Evolutionary conservation across 352 stramenopile genomes (phyloP).

Genomic region (Saprolegnia diclina): DNA sequence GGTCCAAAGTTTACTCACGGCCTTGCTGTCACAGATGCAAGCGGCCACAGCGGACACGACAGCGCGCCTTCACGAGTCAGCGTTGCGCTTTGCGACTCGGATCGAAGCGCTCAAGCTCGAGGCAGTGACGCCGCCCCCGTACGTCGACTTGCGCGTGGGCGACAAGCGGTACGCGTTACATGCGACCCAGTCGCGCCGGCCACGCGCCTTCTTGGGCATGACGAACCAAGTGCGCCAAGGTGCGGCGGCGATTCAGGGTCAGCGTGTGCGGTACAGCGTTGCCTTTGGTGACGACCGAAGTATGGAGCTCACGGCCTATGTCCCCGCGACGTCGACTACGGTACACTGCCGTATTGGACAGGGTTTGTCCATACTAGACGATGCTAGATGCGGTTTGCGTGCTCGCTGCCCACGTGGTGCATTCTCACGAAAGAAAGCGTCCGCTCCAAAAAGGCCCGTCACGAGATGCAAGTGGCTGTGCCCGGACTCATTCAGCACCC

Average conservation of each 20-base stretch:
- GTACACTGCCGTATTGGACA: not conserved
- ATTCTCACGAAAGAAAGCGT: conserved; percentile 2
- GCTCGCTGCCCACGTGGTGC: conserved; percentile 3
- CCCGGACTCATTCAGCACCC: not conserved
- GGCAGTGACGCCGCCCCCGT: not conserved
- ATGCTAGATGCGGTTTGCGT: not conserved
- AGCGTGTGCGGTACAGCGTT: conserved; percentile 18
- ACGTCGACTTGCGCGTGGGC: not conserved
- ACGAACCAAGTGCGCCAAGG: not conserved
- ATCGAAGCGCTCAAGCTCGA: not conserved
- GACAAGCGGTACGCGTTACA: not conserved
- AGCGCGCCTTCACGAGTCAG: no score
- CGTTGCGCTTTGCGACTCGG: not conserved
- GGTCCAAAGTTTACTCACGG: not conserved
- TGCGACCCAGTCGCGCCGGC: not conserved
- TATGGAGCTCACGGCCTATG: not conserved
- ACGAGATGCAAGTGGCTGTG: conserved; percentile 2
- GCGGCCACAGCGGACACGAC: not conserved
- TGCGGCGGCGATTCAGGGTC: not conserved
- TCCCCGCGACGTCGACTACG: not conserved
- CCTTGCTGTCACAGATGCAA: not conserved
- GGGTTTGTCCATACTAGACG: not conserved
- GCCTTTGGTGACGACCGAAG: not conserved
- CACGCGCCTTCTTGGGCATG: conserved; percentile 3
- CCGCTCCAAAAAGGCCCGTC: not conserved